These are phyloP conservation scores for Ploettnerulaceae sp. DNA, from an alignment of 2,329 filamentous ascomycete species.

Conservation along the genomic window DNA sequence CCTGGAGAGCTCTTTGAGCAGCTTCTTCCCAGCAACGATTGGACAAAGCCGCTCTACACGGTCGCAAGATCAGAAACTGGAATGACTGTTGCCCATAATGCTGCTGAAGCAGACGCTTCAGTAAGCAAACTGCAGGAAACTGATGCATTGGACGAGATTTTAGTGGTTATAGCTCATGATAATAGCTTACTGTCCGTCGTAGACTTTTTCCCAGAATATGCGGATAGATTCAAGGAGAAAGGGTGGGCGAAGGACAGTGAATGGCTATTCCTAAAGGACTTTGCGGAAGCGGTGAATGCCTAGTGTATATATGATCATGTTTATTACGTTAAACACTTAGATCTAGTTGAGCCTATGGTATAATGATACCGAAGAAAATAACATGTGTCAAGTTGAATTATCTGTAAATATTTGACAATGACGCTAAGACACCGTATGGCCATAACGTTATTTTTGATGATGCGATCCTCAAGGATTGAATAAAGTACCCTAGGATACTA, in stretches of 20 bases:
- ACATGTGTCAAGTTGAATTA: no score
- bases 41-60: conserved; percentile 33
- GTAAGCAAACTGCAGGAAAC: conserved; percentile 43
- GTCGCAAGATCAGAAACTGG: conserved; percentile 22
- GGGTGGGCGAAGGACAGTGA: conserved; percentile 41
- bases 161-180: conserved; percentile 47
- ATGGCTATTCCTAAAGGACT: conserved; percentile 49
- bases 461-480: no score
- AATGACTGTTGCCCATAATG: conserved; percentile 24
- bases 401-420: no score
- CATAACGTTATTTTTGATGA: no score
- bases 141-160: conserved; percentile 41
- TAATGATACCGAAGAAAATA: no score
- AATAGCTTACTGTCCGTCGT: conserved; percentile 38
- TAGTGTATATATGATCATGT: no score
- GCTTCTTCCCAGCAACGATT: conserved; percentile 35
- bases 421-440: no score
- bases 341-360: no score
- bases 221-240: conserved; percentile 43
- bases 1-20: conserved; percentile 39
- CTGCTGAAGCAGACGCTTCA: conserved; percentile 36
- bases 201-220: conserved; percentile 46
- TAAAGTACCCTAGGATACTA: no score
- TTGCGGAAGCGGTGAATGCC: conserved; percentile 38
- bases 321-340: no score